Evolutionary conservation across 2,329 filamentous ascomycete species (phyloP).

Genomic region (Penicillium sp.): DNA sequence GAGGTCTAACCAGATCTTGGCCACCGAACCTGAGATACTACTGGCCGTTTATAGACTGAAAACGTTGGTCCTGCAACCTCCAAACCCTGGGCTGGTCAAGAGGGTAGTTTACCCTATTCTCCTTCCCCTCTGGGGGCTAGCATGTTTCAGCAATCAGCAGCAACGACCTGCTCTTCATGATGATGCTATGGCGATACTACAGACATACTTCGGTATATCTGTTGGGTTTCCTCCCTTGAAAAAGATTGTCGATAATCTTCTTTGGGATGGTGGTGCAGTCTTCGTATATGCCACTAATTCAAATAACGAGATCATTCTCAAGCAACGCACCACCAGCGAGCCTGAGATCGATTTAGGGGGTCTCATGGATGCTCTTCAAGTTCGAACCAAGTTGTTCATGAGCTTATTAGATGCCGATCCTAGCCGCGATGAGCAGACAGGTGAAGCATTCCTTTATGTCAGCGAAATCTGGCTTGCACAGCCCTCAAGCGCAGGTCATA

Average conservation of each 20-base stretch:
- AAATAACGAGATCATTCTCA: slow-evolving; percentile 32
- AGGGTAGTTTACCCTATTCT: slow-evolving; percentile 46
- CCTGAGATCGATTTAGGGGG: slow-evolving; percentile 35
- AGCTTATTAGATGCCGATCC: slow-evolving; percentile 45
- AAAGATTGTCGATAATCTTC: slow-evolving; percentile 46
- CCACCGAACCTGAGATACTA: slow-evolving; percentile 33
- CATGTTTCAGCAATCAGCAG: slow-evolving; percentile 42
- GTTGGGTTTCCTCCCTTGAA: slow-evolving; percentile 40
- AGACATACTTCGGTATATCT: slow-evolving; percentile 49
- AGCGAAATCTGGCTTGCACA: slow-evolving; percentile 48
- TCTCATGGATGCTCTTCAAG: slow-evolving; percentile 42
- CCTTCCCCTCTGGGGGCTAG: slow-evolving; percentile 48
- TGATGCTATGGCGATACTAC: slow-evolving; percentile 38
- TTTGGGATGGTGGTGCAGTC: slow-evolving; percentile 45
- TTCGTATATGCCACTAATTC: slow-evolving; percentile 41
- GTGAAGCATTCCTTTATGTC: slow-evolving; percentile 49
- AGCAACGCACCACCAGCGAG: slow-evolving; percentile 27
- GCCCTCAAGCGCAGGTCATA: slow-evolving; percentile 16
- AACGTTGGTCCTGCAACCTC: slow-evolving; percentile 45
- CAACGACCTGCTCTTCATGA: slow-evolving; percentile 32
- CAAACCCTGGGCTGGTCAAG: slow-evolving; percentile 50
- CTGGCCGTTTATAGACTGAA: slow-evolving; percentile 43
- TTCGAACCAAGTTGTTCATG: slow-evolving; percentile 43
- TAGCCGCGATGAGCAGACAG: slow-evolving; percentile 45
- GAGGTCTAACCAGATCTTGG: slow-evolving; percentile 24